These are phyloP conservation scores for Diaporthe caulivora DNA, from an alignment of 2,329 filamentous ascomycete genomes.

Conservation along the genomic window DNA sequence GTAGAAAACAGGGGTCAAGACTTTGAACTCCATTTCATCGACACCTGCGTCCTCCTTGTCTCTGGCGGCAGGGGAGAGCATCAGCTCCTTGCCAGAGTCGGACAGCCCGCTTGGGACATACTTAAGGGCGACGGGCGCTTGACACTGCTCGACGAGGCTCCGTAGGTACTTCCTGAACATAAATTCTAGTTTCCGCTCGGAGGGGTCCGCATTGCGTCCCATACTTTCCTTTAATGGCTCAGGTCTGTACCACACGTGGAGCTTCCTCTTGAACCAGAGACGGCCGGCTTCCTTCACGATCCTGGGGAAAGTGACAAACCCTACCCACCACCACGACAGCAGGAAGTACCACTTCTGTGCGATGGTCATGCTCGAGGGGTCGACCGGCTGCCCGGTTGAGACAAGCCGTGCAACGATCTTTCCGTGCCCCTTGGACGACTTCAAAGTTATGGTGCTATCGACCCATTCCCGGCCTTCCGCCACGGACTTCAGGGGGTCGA, in stretches of 20 bases:
- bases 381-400: conserved; percentile 62
- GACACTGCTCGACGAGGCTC: conserved; percentile 61
- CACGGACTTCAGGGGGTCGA: conserved; percentile 59
- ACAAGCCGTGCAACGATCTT: conserved; percentile 74
- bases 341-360: conserved; percentile 62
- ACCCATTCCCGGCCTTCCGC: conserved; percentile 58
- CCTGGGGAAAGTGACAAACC: conserved; percentile 73
- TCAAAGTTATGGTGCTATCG: conserved; percentile 71
- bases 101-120: conserved; percentile 66
- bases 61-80: conserved; percentile 50
- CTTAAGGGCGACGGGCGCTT: conserved; percentile 59
- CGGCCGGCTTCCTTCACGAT: conserved; percentile 71
- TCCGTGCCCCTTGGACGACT: conserved; percentile 68
- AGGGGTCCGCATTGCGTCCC: conserved; percentile 62
- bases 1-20: conserved; percentile 77
- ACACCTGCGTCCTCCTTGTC: conserved; percentile 34
- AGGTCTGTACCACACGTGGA: conserved; percentile 75
- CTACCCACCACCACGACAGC: conserved; percentile 74
- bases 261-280: conserved; percentile 67
- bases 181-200: conserved; percentile 61
- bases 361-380: conserved; percentile 60
- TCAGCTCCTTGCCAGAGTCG: conserved; percentile 52
- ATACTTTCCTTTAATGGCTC: conserved; percentile 71
- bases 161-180: conserved; percentile 62
- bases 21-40: conserved; percentile 64